phyloP scores from a whole-genome alignment of 2,329 filamentous ascomycete genomes.

The Fusarium nurragi region DNA sequence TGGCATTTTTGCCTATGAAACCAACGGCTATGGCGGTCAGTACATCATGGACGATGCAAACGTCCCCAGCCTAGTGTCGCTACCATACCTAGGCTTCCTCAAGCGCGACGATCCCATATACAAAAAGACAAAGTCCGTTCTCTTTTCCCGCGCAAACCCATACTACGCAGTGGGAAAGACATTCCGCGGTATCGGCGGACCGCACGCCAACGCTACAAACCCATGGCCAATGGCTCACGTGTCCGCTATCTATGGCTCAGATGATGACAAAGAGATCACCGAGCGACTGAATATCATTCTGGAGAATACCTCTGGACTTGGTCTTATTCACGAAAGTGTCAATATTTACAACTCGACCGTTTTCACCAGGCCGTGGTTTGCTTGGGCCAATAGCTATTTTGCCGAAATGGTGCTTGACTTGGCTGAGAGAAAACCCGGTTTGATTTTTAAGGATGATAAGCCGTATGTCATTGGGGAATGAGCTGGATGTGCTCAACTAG shows the following conservation, averaged over 20 bases:
- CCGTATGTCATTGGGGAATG: slow-evolving; percentile 1
- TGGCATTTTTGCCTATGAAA: slow-evolving; percentile 20
- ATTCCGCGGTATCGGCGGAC: slow-evolving; percentile 17
- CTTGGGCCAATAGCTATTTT: slow-evolving; percentile 27
- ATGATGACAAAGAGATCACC: slow-evolving; percentile 2
- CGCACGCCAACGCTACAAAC: slow-evolving; percentile 11
- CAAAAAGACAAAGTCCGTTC: slow-evolving; percentile 6
- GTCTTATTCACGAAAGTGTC: slow-evolving; percentile 11
- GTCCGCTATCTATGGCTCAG: slow-evolving; percentile 12
- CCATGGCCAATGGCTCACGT: slow-evolving; percentile 24
- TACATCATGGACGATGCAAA: slow-evolving; percentile 34
- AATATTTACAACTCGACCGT: slow-evolving; percentile 21
- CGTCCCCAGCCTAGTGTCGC: slow-evolving; percentile 11
- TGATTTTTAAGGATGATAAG: slow-evolving; percentile 9
- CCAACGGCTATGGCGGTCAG: slow-evolving; percentile 21
- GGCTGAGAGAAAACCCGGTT: slow-evolving; percentile 4
- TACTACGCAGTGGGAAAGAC: slow-evolving; percentile 15
- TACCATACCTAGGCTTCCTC: slow-evolving; percentile 19
- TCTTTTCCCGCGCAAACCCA: slow-evolving; percentile 16
- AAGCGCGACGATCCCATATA: slow-evolving; percentile 4
- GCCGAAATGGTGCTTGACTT: slow-evolving; percentile 20
- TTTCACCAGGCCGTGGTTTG: slow-evolving; percentile 21
- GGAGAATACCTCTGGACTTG: slow-evolving; percentile 16
- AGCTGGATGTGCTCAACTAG: too few species aligned
- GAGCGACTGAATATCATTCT: slow-evolving; percentile 8